Conservation (phyloP, 805 yeast genomes). For the Candida awuae region DNA sequence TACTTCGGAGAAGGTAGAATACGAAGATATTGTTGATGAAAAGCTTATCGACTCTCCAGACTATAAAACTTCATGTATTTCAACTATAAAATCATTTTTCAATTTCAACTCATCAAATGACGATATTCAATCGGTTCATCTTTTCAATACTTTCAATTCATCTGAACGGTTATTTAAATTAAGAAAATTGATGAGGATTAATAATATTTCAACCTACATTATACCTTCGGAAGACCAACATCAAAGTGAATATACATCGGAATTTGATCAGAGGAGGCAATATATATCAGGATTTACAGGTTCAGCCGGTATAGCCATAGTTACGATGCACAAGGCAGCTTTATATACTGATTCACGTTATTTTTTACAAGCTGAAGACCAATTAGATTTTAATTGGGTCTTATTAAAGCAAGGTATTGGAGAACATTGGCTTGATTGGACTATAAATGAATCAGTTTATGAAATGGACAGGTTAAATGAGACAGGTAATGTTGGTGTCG, state of each 20-base stretch:
- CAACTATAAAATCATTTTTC: constrained; percentile 7
- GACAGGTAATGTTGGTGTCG: constrained; percentile 58
- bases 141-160: constrained; percentile 21
- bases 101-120: constrained; percentile 1
- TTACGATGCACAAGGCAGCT: constrained; percentile 61
- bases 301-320: constrained; percentile 86
- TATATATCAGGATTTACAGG: constrained; percentile 88
- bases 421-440: constrained; percentile 81
- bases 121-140: background rate
- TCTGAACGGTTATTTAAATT: constrained; percentile 32
- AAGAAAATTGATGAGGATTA: constrained; percentile 37
- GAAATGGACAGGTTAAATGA: constrained; percentile 1
- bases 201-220: constrained; percentile 34
- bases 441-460: constrained; percentile 41
- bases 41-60: constrained; percentile 10
- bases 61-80: constrained; percentile 7
- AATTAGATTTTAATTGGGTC: constrained; percentile 72
- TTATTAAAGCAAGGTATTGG: constrained; percentile 71
- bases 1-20: too few relatives aligned
- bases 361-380: constrained; percentile 81
- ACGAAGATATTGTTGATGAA: too few relatives aligned
- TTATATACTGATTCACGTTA: constrained; percentile 93
- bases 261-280: constrained; percentile 67
- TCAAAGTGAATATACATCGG: constrained; percentile 86
- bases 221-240: constrained; percentile 83